These are phyloP conservation scores for Ogataea pilisensis DNA, from an alignment of 805 yeast species.

Conservation along the genomic window DNA sequence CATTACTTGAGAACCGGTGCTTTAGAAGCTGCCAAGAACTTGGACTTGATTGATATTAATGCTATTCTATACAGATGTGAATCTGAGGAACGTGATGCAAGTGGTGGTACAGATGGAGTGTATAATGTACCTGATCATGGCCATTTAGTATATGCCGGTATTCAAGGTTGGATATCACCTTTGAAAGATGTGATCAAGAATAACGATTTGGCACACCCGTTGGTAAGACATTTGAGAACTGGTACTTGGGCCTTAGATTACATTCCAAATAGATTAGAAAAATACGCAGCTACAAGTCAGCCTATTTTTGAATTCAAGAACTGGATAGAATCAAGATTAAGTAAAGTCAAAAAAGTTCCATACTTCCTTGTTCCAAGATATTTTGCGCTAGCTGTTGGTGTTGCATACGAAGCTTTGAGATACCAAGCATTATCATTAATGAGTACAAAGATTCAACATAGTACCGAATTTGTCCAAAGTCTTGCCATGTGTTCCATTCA, in stretches of 20 bases:
- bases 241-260: conserved; percentile 92
- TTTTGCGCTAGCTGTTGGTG: conserved; percentile 77
- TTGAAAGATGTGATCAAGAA: conserved; percentile 55
- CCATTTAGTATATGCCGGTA: conserved; percentile 75
- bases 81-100: conserved; percentile 80
- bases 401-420: conserved; percentile 80
- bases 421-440: conserved; percentile 58
- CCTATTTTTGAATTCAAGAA: conserved; percentile 52
- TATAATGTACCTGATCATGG: conserved; percentile 77
- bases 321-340: conserved; percentile 69
- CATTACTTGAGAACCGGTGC: conserved; percentile 71
- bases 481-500: conserved; percentile 81
- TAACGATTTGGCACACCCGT: conserved; percentile 81
- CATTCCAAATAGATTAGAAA: conserved; percentile 54
- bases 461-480: conserved; percentile 73
- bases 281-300: conserved; percentile 41
- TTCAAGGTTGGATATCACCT: conserved; percentile 86
- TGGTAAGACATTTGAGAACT: conserved; percentile 72
- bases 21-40: conserved; percentile 57
- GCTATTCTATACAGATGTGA: conserved; percentile 73
- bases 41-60: conserved; percentile 68
- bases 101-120: conserved; percentile 66
- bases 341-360: conserved; percentile 63
- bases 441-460: conserved; percentile 47
- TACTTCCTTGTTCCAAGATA: conserved; percentile 80